Evolutionary conservation across 2,329 filamentous ascomycete species (phyloP), one percentile per base, ranked within the genome.

Genomic region (Aspergillus alliaceus): DNA sequence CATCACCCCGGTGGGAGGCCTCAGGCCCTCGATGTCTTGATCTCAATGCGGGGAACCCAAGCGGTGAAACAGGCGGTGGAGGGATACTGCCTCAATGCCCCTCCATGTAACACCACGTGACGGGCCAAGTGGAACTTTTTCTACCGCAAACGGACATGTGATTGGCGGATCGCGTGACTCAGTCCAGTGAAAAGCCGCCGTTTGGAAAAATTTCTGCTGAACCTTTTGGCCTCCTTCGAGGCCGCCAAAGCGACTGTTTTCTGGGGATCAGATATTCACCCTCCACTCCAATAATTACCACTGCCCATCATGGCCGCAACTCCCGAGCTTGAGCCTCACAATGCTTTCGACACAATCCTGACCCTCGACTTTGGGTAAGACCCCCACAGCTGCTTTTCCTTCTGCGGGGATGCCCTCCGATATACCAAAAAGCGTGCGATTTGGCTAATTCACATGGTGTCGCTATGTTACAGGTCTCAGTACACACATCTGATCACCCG

Each of bases 401-500:
- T 51, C 46, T n/a, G 34, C 49, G 24, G 44, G 32, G 37, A 20
- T 32, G 20, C 34, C 24, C 15, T 27, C 20, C 24, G 25, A 54
- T 18, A n/a, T 5, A 37, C 29, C 39, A 40, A 49, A 25, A 18
- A 27, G 9, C 14, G 24, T 44, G 59, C 53, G 57, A 62, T 25
- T 61, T 64, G 42, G 62, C 64, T 55, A 63, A 61, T 44, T 58
- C 60, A 39, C 14, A 27, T 18, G 22, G 15, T 14, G 2, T 31
- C 31, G 51, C 31, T 47, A 11, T 27, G 12, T 34, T 44, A 46
- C 29, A 42, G 40, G 29, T 88, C 84, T 24, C 88, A 90, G 75
- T 89, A 87, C 69, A 87, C 85, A 39, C 89, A 92, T 73, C 80
- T 93, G 37, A 91, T 93, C 69, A 86, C 86, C 9, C 82, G 31